These are phyloP conservation scores for Chaetomiaceae sp. DNA, from an alignment of 2,329 filamentous ascomycete genomes.

Conservation along the genomic window DNA sequence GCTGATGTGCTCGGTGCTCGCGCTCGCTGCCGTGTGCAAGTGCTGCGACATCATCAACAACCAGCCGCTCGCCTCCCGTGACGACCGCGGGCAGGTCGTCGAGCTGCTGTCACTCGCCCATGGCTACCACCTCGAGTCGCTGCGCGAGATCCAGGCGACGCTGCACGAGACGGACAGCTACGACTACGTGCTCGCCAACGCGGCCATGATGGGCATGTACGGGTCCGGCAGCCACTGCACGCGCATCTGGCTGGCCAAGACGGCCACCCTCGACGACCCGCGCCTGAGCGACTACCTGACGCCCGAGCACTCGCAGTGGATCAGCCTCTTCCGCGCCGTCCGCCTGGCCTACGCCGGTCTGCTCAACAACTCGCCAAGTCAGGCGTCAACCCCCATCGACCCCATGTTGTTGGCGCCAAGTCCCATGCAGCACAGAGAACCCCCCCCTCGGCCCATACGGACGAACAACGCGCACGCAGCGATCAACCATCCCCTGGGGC, in stretches of 20 bases:
- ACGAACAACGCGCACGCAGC: neutral
- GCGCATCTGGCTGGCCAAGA: conserved; percentile 30
- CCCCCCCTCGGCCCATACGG: neutral
- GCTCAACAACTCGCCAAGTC: conserved; percentile 13
- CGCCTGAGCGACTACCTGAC: conserved; percentile 26
- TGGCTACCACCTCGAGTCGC: conserved; percentile 32
- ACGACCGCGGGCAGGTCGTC: conserved; percentile 25
- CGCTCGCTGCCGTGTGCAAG: conserved; percentile 36
- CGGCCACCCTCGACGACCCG: conserved; percentile 9
- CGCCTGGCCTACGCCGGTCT: conserved; percentile 31
- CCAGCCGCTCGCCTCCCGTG: neutral
- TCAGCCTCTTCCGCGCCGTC: conserved; percentile 33
- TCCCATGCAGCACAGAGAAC: no score
- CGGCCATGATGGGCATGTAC: conserved; percentile 38
- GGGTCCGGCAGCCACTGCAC: conserved; percentile 33
- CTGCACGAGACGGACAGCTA: conserved; percentile 29
- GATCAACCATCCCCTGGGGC: conserved; percentile 13
- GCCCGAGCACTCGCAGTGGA: conserved; percentile 33
- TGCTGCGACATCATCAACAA: conserved; percentile 31
- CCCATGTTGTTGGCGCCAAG: no score
- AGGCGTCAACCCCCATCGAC: no score
- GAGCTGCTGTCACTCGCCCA: conserved; percentile 31
- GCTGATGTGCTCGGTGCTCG: conserved; percentile 38
- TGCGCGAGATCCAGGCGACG: conserved; percentile 32
- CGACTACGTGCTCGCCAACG: conserved; percentile 33